Evolutionary conservation across 805 yeast genomes (phyloP).

Genomic region (Suhomyces sp.): DNA sequence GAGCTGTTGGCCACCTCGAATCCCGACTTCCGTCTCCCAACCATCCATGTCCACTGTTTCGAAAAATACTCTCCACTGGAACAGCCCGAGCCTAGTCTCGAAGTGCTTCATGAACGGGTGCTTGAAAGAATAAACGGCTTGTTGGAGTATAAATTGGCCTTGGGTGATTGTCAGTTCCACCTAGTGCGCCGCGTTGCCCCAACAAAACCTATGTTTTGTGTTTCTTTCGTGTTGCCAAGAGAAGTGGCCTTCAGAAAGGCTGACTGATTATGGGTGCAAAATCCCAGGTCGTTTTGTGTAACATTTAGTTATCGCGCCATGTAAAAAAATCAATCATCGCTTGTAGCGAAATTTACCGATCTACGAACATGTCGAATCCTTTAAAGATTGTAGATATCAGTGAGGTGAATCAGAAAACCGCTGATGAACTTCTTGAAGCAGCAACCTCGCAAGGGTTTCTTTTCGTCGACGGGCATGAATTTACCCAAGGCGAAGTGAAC

Average conservation of each 20-base stretch:
- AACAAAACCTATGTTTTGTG: conserved; percentile 93
- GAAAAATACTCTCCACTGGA: conserved; percentile 80
- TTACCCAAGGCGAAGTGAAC: conserved; percentile 53
- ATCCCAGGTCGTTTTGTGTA: neutral
- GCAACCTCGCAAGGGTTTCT: conserved; percentile 65
- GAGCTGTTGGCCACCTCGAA: conserved; percentile 30
- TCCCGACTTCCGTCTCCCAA: conserved; percentile 61
- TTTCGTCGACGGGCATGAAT: conserved; percentile 66
- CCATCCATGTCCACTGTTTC: conserved; percentile 86
- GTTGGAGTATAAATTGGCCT: conserved; percentile 46
- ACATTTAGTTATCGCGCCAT: neutral
- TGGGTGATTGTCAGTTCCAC: conserved; percentile 60
- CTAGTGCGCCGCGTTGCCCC: conserved; percentile 94
- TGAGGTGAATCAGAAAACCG: conserved; percentile 40
- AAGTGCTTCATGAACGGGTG: conserved; percentile 66
- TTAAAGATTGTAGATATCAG: conserved; percentile 58
- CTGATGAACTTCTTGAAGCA: conserved; percentile 52
- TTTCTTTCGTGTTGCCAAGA: conserved; percentile 69
- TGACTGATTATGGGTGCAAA: neutral
- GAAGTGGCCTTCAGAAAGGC: conserved; percentile 52
- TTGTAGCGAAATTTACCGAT: neutral
- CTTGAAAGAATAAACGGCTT: conserved; percentile 47
- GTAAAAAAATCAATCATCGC: neutral
- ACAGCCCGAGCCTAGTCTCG: conserved; percentile 60
- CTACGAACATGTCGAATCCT: conserved; percentile 34